Conservation (phyloP, 768 basidiomycete genomes). For the Vararia minispora region DNA sequence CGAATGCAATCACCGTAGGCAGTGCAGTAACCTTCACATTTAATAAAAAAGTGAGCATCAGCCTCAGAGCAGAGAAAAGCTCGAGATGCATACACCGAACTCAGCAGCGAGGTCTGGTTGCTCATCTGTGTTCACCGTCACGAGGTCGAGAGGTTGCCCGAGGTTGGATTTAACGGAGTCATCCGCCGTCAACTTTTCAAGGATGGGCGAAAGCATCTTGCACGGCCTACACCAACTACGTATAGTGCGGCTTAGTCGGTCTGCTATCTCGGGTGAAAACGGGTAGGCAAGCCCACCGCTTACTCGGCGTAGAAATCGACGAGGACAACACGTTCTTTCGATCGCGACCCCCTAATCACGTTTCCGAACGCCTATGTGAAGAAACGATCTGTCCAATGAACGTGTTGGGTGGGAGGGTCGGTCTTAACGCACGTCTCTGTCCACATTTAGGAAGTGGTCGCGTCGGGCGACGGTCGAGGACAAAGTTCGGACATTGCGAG, state of each 20-base stretch:
- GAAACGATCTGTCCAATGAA: neutral
- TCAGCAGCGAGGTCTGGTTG: slow-evolving; percentile 38
- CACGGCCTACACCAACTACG: slow-evolving; percentile 75
- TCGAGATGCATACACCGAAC: slow-evolving; percentile 31
- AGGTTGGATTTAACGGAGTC: slow-evolving; percentile 33
- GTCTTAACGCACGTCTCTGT: slow-evolving; percentile 28
- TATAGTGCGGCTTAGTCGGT: neutral
- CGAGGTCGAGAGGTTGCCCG: slow-evolving; percentile 53
- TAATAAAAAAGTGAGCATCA: neutral
- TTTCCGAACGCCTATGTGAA: slow-evolving; percentile 24
- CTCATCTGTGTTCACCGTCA: slow-evolving; percentile 57
- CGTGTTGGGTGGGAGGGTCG: neutral
- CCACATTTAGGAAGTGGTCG: slow-evolving; percentile 34
- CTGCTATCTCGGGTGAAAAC: neutral
- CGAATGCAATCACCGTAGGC: slow-evolving; percentile 76
- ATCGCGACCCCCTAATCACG: slow-evolving; percentile 19
- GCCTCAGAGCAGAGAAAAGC: neutral
- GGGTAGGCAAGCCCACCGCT: slow-evolving; percentile 18
- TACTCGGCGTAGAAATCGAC: slow-evolving; percentile 81
- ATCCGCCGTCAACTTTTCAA: slow-evolving; percentile 46
- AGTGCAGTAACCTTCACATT: slow-evolving; percentile 48
- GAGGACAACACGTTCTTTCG: slow-evolving; percentile 44
- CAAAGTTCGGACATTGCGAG: slow-evolving; percentile 22
- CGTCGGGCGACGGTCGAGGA: slow-evolving; percentile 27
- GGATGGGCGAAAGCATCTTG: slow-evolving; percentile 56